phyloP scores from a whole-genome alignment of 495 filamentous ascomycete genomes.

The Podospora sp. region DNA sequence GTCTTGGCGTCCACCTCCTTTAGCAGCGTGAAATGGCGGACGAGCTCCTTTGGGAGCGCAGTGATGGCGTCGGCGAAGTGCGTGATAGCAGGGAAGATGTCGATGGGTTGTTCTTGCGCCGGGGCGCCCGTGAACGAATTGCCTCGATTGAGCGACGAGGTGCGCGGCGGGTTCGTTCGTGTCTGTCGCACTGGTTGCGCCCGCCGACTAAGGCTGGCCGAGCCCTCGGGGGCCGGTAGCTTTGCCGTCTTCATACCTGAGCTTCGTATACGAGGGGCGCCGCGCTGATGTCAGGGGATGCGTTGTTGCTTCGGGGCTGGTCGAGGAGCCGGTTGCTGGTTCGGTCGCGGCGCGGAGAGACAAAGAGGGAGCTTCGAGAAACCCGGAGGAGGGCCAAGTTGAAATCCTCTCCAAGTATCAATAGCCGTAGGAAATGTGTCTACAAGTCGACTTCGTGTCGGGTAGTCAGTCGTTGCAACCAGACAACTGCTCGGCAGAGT shows the following conservation, averaged over 20 bases:
- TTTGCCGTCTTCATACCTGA: conserved; percentile 56
- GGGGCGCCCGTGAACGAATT: conserved; percentile 48
- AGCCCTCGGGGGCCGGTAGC: conserved; percentile 43
- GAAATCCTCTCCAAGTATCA: not conserved
- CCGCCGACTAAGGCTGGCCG: conserved; percentile 52
- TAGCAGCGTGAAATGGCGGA: conserved; percentile 88
- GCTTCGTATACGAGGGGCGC: not conserved
- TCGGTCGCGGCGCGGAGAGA: not conserved
- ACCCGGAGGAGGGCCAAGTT: not conserved
- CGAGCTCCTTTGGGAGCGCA: conserved; percentile 90
- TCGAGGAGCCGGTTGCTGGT: not conserved
- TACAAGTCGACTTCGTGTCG: too few relatives aligned
- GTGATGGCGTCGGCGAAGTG: conserved; percentile 93
- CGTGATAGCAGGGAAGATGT: conserved; percentile 88
- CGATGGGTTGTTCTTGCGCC: conserved; percentile 51
- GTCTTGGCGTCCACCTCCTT: conserved; percentile 98
- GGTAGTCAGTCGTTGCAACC: too few relatives aligned
- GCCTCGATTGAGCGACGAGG: conserved; percentile 47
- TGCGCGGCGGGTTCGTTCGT: conserved; percentile 57
- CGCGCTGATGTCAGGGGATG: not conserved
- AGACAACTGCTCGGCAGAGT: too few relatives aligned
- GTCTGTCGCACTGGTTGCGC: conserved; percentile 63
- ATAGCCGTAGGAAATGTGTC: too few relatives aligned
- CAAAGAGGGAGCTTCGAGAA: not conserved
- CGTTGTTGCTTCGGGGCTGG: not conserved